Conservation (phyloP, 805 yeast species). For the Kodamaea sagamina region DNA sequence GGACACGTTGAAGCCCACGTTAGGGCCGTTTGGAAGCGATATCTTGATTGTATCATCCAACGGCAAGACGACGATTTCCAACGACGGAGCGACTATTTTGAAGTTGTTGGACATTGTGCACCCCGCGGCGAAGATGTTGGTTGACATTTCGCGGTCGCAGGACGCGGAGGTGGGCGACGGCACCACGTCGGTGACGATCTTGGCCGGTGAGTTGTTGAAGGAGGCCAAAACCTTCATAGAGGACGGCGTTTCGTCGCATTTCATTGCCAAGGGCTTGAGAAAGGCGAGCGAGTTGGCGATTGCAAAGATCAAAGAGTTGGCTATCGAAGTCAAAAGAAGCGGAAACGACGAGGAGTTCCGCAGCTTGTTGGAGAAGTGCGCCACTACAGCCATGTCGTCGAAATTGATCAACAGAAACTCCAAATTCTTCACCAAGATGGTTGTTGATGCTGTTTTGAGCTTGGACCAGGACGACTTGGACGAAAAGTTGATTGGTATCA, state of each 20-base stretch:
- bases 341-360: conserved; percentile 56
- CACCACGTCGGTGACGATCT: conserved; percentile 90
- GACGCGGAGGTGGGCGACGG: conserved; percentile 99
- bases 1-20: conserved; percentile 90
- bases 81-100: conserved; percentile 97
- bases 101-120: conserved; percentile 92
- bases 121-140: conserved; percentile 96
- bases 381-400: conserved; percentile 96
- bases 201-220: conserved; percentile 92
- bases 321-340: conserved; percentile 63
- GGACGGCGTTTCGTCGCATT: conserved; percentile 92
- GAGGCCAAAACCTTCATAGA: conserved; percentile 90
- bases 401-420: conserved; percentile 87
- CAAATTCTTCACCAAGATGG: conserved; percentile 91
- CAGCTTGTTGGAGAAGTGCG: conserved; percentile 83
- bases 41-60: conserved; percentile 80
- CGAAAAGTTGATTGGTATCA: conserved; percentile 89
- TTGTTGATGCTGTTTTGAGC: conserved; percentile 89
- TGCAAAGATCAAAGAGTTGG: conserved; percentile 67
- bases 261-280: conserved; percentile 84
- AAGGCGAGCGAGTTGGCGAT: conserved; percentile 80
- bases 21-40: conserved; percentile 98
- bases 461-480: conserved; percentile 84
- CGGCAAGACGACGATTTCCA: conserved; percentile 92
- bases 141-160: conserved; percentile 92